These are phyloP conservation scores for Hysterium pulicare DNA, from an alignment of 2,329 filamentous ascomycete genomes.

Conservation along the genomic window DNA sequence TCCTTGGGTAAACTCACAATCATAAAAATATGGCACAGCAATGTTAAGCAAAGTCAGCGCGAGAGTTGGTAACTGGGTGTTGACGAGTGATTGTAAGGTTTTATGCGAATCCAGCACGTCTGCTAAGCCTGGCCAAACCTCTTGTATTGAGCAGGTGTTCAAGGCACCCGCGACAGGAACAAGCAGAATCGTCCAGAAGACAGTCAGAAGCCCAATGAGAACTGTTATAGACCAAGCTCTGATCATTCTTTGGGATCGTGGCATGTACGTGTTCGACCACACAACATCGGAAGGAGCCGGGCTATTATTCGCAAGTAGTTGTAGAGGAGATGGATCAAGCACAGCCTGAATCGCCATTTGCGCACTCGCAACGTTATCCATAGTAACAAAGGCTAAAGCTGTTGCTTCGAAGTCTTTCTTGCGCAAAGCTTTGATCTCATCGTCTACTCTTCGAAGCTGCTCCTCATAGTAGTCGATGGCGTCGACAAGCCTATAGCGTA, in stretches of 20 bases:
- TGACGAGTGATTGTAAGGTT: constrained; percentile 71
- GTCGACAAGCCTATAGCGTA: constrained; percentile 73
- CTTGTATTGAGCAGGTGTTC: constrained; percentile 75
- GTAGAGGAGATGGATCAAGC: constrained; percentile 83
- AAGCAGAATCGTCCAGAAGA: constrained; percentile 85
- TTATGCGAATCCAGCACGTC: constrained; percentile 64
- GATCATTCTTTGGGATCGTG: constrained; percentile 68
- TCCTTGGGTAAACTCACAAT: constrained; percentile 55
- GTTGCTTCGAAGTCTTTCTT: constrained; percentile 73
- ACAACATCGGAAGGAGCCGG: constrained; percentile 90
- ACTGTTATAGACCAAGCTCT: constrained; percentile 81
- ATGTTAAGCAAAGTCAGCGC: constrained; percentile 85
- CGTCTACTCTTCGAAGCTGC: constrained; percentile 73
- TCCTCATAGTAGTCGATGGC: constrained; percentile 95
- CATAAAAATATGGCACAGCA: constrained; percentile 88
- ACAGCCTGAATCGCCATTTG: constrained; percentile 97
- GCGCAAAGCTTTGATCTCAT: constrained; percentile 66
- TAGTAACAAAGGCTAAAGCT: constrained; percentile 89
- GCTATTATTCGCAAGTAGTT: constrained; percentile 78
- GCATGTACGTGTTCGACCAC: constrained; percentile 88
- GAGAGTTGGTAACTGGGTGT: constrained; percentile 82
- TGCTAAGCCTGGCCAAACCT: constrained; percentile 68
- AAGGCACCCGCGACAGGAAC: constrained; percentile 74
- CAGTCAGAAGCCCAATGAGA: constrained; percentile 75
- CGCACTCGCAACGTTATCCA: constrained; percentile 87